Conservation (phyloP, 352 stramenopile genomes). For the Globisporangium ultimum region DNA sequence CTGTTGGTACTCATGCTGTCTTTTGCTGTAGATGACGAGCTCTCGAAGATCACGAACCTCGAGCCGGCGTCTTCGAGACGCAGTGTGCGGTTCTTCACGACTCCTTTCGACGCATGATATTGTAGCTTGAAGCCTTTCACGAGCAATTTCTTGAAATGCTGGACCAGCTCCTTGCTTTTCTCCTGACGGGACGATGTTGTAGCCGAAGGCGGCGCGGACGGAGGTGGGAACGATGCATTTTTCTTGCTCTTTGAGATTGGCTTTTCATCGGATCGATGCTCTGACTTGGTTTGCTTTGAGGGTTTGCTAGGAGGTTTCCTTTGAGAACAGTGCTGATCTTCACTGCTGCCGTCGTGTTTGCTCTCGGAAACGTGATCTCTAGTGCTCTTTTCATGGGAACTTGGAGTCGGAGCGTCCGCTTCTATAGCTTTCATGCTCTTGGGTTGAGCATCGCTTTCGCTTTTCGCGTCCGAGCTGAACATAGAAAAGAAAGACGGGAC, state of each 20-base stretch:
- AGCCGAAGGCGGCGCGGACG: background rate
- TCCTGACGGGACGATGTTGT: constrained; percentile 19
- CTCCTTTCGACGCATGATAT: constrained; percentile 44
- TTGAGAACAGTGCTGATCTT: no score
- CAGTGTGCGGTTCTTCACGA: constrained; percentile 45
- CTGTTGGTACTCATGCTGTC: background rate
- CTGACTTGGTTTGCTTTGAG: no score
- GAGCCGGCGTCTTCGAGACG: constrained; percentile 33
- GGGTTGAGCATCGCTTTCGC: background rate
- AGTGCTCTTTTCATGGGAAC: background rate
- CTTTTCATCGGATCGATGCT: background rate
- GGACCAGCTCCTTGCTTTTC: constrained; percentile 56
- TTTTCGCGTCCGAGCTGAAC: background rate
- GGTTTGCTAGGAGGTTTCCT: no score
- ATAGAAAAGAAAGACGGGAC: constrained; percentile 25
- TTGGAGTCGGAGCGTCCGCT: background rate
- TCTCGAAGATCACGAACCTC: constrained; percentile 57
- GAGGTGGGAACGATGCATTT: background rate
- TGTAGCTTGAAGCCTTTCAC: constrained; percentile 62
- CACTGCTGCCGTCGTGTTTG: no score
- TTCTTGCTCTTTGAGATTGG: background rate
- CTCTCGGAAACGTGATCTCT: background rate
- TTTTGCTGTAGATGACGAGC: constrained; percentile 15
- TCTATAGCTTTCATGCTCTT: background rate
- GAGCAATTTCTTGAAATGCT: constrained; percentile 74